These are phyloP conservation scores for Xenoacremonium recifei DNA, from an alignment of 2,329 filamentous ascomycete genomes.

Conservation along the genomic window DNA sequence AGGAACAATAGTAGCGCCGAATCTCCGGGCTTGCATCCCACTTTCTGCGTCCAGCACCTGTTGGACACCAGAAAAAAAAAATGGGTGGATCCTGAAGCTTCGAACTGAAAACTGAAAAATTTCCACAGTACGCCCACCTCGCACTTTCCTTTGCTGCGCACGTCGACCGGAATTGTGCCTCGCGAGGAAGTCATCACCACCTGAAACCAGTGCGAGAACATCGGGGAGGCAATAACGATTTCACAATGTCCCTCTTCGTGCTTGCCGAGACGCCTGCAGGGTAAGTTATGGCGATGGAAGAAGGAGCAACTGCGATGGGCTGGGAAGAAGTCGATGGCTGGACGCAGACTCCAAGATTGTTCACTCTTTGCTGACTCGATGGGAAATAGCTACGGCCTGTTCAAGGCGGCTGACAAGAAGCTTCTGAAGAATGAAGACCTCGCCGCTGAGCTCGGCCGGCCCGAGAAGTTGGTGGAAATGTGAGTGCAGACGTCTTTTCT, in stretches of 20 bases:
- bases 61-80: constrained; percentile 37
- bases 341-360: background rate
- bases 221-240: constrained; percentile 28
- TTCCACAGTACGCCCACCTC: constrained; percentile 36
- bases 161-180: constrained; percentile 36
- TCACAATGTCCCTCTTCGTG: constrained; percentile 84
- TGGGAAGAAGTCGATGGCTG: background rate
- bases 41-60: constrained; percentile 23
- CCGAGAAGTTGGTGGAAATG: constrained; percentile 84
- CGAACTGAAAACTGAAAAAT: constrained; percentile 37
- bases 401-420: constrained; percentile 99
- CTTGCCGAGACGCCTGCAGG: constrained; percentile 88
- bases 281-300: constrained; percentile 42
- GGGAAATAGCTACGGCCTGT: constrained; percentile 95
- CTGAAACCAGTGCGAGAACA: constrained; percentile 30
- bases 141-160: constrained; percentile 33
- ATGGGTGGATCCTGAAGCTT: constrained; percentile 37
- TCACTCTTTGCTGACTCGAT: constrained; percentile 29
- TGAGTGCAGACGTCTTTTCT: too few relatives aligned
- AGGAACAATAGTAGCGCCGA: constrained; percentile 28
- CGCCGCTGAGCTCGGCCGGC: constrained; percentile 69
- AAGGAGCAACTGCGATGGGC: constrained; percentile 1
- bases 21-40: constrained; percentile 23
- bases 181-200: constrained; percentile 33
- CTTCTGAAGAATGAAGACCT: constrained; percentile 85